phyloP scores from a whole-genome alignment of 73 alveolate species.

The Paramecium sexaurelia region DNA sequence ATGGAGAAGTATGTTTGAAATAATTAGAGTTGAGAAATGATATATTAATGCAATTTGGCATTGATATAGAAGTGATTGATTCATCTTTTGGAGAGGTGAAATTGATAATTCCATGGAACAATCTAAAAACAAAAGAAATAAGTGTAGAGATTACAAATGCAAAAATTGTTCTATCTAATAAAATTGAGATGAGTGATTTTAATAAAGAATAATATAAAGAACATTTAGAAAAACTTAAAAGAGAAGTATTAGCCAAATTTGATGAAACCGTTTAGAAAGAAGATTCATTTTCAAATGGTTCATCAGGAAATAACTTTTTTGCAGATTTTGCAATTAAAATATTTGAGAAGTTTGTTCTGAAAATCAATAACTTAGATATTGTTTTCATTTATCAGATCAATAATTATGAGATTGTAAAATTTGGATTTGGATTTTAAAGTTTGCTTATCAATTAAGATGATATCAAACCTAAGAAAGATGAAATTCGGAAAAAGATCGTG shows the following conservation, averaged over 20 bases:
- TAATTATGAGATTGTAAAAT: conserved; percentile 45
- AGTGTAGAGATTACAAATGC: conserved; percentile 30
- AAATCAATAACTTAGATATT: conserved; percentile 11
- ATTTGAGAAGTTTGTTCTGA: conserved; percentile 21
- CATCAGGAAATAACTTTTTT: neutral
- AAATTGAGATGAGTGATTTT: conserved; percentile 15
- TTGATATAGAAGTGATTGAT: conserved; percentile 38
- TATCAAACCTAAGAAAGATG: conserved; percentile 7
- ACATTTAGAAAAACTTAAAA: neutral
- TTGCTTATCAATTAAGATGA: neutral
- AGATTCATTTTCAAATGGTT: conserved; percentile 23
- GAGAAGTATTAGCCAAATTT: conserved; percentile 33
- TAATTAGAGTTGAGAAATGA: conserved; percentile 40
- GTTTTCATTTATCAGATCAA: conserved; percentile 49
- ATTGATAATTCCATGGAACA: conserved; percentile 46
- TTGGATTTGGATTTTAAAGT: conserved; percentile 50
- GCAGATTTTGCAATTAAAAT: conserved; percentile 6
- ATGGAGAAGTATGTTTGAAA: conserved; percentile 55
- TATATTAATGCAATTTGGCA: conserved; percentile 15
- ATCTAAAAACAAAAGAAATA: neutral
- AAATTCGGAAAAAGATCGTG: neutral
- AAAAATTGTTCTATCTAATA: conserved; percentile 37
- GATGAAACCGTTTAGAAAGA: conserved; percentile 47
- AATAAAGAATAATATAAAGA: conserved; percentile 35
- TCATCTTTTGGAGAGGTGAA: conserved; percentile 35